Evolutionary conservation across 257 asterid genomes (phyloP).

Genomic region (Solanum appendiculatum): DNA sequence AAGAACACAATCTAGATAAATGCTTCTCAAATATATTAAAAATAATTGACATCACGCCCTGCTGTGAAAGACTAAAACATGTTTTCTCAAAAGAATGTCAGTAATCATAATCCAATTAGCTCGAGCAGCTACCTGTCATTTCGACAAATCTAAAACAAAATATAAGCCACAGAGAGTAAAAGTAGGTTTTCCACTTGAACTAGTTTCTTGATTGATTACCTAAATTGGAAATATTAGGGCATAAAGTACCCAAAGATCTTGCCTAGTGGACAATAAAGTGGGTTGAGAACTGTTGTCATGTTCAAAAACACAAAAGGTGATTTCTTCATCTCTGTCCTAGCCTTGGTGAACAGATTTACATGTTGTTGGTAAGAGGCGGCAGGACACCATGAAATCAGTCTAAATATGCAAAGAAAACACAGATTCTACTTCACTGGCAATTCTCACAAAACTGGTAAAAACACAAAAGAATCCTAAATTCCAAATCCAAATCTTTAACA

Average conservation of each 20-base stretch:
- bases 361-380: no score
- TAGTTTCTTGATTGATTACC: background rate
- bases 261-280: no score
- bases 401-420: background rate
- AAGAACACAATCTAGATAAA: background rate
- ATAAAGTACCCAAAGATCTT: no score
- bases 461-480: no score
- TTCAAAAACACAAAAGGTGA: no score
- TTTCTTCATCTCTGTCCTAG: background rate
- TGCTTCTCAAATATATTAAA: background rate
- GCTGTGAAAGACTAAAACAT: background rate
- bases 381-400: background rate
- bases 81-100: background rate
- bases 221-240: background rate
- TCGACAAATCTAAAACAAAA: background rate
- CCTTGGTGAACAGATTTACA: no score
- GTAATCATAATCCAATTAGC: background rate
- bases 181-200: background rate
- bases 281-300: no score
- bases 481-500: no score
- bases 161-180: background rate
- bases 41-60: background rate
- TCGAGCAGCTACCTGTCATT: background rate
- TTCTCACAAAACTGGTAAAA: no score
- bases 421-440: no score